Evolutionary conservation across 225 moss, liverwort and hornwort genomes (phyloP), one percentile per base, ranked within the genome.

Genomic region (Antitrichia curtipendula): DNA sequence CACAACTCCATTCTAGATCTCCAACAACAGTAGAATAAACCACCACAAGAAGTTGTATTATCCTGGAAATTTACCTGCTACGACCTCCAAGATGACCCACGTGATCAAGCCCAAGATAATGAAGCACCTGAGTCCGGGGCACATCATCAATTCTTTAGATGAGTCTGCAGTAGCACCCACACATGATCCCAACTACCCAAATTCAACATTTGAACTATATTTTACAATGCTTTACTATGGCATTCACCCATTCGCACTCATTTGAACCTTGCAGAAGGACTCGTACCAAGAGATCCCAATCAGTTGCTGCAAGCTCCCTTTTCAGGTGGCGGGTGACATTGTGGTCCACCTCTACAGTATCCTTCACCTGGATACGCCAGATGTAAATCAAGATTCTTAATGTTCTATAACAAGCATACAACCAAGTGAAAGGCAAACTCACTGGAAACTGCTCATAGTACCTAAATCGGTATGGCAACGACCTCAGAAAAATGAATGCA

Each of bases 51-150:
- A 80, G 72, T 74, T 63, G 41, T 50, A 60, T 47, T 49, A 53
- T 62, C 75, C 69, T 63, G 56, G 57, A 78, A 45, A 14, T 84
- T 85, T 49, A 96, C 96, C 96, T 97, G 87, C 91, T 92, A 78
- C 97, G 97, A 84, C 97, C 97, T 60, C 96, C 97, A 84, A 97
- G 93, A 91, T 97, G 97, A 86, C 97, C 97, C 72, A 96, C 96
- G 76, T 97, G 97, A 92, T 97, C 97, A 88, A 97, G 92, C 57
- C 97, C 97, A 88, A 97, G 91, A 77, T 96, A 97, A 90, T 97
- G 97, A 83, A 97, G 95, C 74, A 97, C 94, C 94, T 94, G 84
- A 84, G 57, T 77, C 47, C 84, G 76, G 49, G 63, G 85, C 70
- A 89, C 58, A 72, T 43, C 60, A 86, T 60, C 31, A 75, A 17